Evolutionary conservation across 352 stramenopile species (phyloP), one percentile per base, ranked within the genome.

Genomic region (Globisporangium ultimum): DNA sequence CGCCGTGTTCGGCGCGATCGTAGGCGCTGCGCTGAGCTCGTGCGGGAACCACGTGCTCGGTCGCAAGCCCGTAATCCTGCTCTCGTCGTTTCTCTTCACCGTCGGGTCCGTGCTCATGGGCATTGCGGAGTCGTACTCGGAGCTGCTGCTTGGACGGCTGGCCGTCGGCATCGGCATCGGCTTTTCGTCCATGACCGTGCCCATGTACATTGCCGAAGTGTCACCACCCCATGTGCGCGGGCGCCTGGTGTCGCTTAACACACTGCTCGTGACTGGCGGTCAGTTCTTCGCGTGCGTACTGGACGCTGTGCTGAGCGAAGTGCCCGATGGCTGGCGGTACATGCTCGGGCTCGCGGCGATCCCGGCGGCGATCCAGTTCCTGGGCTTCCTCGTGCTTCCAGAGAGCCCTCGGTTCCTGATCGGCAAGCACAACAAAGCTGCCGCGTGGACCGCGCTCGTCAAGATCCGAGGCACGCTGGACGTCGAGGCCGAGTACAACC

Each of bases 251-350:
- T 91, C 83, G 17, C 63, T 91, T 49, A 93, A 93, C 52, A 88
- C 75, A n/a, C 70, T 87, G 7, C 60, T 87, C 17, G 71, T 91
- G 28, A 93, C 80, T 0, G 81, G 84, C 32, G 84, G 84, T 11
- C 81, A 93, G 60, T 91, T 93, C 59, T 91, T 93, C 28, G 81
- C 84, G 13, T 83, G 68, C 48, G 53, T 93, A 0, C 56, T 93
- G n/a, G 78, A 73, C 7, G 83, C 80, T 0, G 15, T 81, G 18
- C 59, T 93, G 38, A 86, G 77, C 36, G 24, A 62, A n/a, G 70
- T 79, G 6, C 58, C 69, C 8, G 63, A 82, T 15, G 82, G 84
- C 9, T 93, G 86, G 83, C 70, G 86, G 15, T 91, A 86, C 57
- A 93, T 95, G 84, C 80, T 95, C 9, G 86, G 86, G 0, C 59